Conservation (phyloP, 73 alveolate genomes). For the Paraurostyla sp. region DNA sequence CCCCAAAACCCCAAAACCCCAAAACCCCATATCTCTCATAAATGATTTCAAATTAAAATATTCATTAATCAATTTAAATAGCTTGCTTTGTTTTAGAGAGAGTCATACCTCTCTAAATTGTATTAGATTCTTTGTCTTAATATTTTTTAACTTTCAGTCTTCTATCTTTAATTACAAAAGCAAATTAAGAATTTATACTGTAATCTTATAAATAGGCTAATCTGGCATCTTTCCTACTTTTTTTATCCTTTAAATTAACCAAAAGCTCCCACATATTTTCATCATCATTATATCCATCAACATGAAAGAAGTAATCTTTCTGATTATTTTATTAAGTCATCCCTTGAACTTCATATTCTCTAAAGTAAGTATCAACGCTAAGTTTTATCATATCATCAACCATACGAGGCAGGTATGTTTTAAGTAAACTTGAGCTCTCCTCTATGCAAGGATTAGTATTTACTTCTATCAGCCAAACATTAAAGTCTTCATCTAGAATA, state of each 20-base stretch:
- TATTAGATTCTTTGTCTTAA: no score
- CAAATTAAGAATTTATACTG: background rate
- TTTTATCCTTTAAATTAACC: background rate
- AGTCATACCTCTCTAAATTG: no score
- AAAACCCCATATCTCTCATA: no score
- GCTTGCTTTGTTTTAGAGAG: no score
- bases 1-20: no score
- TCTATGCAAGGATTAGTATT: conserved; percentile 96
- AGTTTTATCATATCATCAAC: conserved; percentile 92
- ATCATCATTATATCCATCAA: conserved; percentile 22
- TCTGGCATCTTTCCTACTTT: background rate
- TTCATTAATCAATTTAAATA: no score
- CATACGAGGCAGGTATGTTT: conserved; percentile 91
- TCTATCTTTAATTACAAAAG: background rate
- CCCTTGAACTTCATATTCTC: no score
- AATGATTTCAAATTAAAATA: no score
- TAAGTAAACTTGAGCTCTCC: conserved; percentile 85
- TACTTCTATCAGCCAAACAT: conserved; percentile 93
- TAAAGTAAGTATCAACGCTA: conserved; percentile 81
- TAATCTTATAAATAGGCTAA: background rate
- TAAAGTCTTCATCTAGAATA: conserved; percentile 90
- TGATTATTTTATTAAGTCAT: no score
- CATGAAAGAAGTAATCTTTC: background rate
- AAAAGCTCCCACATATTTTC: conserved; percentile 12
- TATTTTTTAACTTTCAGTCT: background rate